Base-by-base conservation (phyloP, 441 rosid genomes). In the Corymbia calophylla region DNA sequence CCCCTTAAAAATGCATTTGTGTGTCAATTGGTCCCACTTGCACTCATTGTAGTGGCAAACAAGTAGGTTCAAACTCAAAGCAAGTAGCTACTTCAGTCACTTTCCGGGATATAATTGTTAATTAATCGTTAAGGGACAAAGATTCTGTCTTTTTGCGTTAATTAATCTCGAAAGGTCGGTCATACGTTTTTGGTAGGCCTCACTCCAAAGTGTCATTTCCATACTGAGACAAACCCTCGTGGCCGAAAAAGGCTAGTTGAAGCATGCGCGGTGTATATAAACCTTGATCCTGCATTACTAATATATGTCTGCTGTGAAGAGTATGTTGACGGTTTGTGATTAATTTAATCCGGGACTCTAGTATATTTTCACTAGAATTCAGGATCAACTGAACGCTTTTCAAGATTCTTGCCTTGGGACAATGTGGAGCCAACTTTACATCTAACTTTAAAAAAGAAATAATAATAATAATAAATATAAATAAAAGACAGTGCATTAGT, bases 1-100 rank as follows among this genome's bases (percentile, higher is more conserved):
- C 47, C 95, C 86, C 66, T 95, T 25, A 68, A 95, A 32, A 15
- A 95, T 95, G 13, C 97, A 27, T 27, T 60, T 60, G 66, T 60
- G 66, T 31, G 31, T n/a, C 66, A 60, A 60, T 60, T 60, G 66
- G 66, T 60, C 66, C 66, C 31, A 27, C 66, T 31, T 27, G 66
- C 66, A 60, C 66, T 60, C 66, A 12, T 27, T 60, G 66, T 12
- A 12, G 31, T 60, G 66, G 66, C 66, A 60, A 27, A 60, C 66
- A 27, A 12, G 17, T 60, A 58, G 64, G 48, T 35, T 35, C 35
- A 70, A 70, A 70, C 48, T 70, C 81, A 32, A 58, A 21, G 81
- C 48, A 32, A 70, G 8, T 35, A 70, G 81, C 81, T 18, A 70
- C 27, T 70, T 18, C 47, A 18, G 81, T 32, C 81, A 19, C 81